phyloP scores from a whole-genome alignment of 148 eudicot species.

The Drosera capensis region DNA sequence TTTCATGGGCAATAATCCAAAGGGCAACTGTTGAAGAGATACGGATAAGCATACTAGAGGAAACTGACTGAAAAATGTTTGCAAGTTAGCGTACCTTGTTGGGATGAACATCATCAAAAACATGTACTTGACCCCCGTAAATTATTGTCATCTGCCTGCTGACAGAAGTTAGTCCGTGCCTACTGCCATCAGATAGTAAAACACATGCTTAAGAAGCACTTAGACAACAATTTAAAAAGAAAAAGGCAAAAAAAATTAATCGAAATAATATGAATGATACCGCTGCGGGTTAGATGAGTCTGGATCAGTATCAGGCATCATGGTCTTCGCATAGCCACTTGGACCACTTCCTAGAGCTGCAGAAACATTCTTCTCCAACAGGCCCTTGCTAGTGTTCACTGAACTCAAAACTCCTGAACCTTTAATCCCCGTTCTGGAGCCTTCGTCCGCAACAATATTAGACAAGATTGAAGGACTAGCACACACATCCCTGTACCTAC shows the following conservation, averaged over 20 bases:
- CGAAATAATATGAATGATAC: slow-evolving; percentile 14
- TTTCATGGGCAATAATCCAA: too few species aligned
- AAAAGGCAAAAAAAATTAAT: background rate
- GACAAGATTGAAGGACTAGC: slow-evolving; percentile 37
- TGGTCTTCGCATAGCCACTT: slow-evolving; percentile 26
- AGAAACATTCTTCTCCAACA: slow-evolving; percentile 28
- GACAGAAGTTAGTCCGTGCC: slow-evolving; percentile 24
- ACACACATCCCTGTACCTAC: slow-evolving; percentile 35
- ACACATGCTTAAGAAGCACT: too few species aligned
- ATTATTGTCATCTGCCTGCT: slow-evolving; percentile 74
- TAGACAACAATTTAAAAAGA: too few species aligned
- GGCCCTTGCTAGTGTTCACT: slow-evolving; percentile 21
- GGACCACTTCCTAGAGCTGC: slow-evolving; percentile 22
- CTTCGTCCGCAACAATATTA: slow-evolving; percentile 70
- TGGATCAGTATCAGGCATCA: slow-evolving; percentile 19
- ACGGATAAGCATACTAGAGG: slow-evolving; percentile 3
- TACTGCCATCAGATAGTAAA: slow-evolving; percentile 21
- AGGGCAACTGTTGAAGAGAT: background rate
- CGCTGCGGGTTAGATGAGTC: slow-evolving; percentile 30
- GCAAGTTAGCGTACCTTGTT: slow-evolving; percentile 37
- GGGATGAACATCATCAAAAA: slow-evolving; percentile 67
- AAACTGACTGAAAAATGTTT: background rate
- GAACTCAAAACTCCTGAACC: slow-evolving; percentile 51
- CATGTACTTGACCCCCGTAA: slow-evolving; percentile 80
- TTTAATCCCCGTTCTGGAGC: slow-evolving; percentile 71